A percentile compares a stretch with the other conserved stretches of the same genome.
Conservation (phyloP, 768 basidiomycete species). For the Polyporus arcularius region DNA sequence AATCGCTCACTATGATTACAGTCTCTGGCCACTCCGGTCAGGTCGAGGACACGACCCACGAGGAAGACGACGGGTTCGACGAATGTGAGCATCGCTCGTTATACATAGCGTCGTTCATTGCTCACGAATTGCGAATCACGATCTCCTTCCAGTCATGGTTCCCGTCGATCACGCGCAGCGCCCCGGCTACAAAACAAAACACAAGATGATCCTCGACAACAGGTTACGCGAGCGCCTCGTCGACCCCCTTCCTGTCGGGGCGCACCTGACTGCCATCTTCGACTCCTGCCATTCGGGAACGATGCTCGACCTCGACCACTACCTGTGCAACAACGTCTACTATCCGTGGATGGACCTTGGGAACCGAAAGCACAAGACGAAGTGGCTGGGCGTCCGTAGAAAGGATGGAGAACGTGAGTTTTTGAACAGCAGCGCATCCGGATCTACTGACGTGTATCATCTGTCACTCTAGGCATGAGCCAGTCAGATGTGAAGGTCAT, state of each 20-base stretch:
- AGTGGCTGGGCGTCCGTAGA: conserved; percentile 20
- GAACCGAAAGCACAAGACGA: conserved; percentile 18
- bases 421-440: neutral
- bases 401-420: neutral
- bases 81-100: conserved; percentile 19
- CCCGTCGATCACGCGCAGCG: conserved; percentile 10
- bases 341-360: conserved; percentile 26
- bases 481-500: conserved; percentile 8
- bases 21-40: conserved; percentile 30
- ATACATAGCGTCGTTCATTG: neutral
- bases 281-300: conserved; percentile 22
- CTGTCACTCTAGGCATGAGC: conserved; percentile 4
- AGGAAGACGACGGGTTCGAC: conserved; percentile 28
- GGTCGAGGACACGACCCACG: conserved; percentile 3
- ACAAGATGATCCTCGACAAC: conserved; percentile 9
- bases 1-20: neutral
- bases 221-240: conserved; percentile 25
- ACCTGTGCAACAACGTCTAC: conserved; percentile 27
- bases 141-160: conserved; percentile 10
- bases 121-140: conserved; percentile 7
- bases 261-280: conserved; percentile 23
- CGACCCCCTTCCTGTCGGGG: conserved; percentile 24
- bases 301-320: conserved; percentile 28
- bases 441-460: neutral
- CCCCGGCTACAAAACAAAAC: conserved; percentile 8